Percentiles rank a stretch among this genome's conserved stretches.
Evolutionary conservation across 495 filamentous ascomycete genomes (phyloP).

Genomic region (Tuber brumale): DNA sequence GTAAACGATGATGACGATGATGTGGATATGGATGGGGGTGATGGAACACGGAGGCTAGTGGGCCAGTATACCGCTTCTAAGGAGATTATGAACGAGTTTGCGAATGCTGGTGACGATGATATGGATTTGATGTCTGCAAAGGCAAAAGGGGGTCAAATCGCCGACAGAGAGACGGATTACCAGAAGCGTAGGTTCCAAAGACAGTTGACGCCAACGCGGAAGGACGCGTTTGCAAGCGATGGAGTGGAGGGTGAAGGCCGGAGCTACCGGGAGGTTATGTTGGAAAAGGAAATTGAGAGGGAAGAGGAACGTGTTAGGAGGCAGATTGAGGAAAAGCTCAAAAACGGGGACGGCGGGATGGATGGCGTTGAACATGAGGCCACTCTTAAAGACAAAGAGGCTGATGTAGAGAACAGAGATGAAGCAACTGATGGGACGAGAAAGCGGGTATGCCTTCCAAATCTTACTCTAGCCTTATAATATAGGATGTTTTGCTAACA

Average conservation of each 20-base stretch:
- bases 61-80: slow-evolving; percentile 94
- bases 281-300: slow-evolving; percentile 77
- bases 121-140: slow-evolving; percentile 63
- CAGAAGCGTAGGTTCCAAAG: slow-evolving; percentile 91
- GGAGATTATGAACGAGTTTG: slow-evolving; percentile 90
- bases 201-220: slow-evolving; percentile 77
- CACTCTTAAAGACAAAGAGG: slow-evolving; percentile 61
- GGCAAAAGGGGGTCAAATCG: slow-evolving; percentile 83
- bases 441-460: slow-evolving; percentile 51
- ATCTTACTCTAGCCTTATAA: background rate
- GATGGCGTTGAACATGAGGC: slow-evolving; percentile 55
- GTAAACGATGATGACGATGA: slow-evolving; percentile 74
- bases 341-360: slow-evolving; percentile 46
- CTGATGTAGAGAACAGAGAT: slow-evolving; percentile 30
- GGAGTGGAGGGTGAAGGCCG: slow-evolving; percentile 53
- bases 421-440: slow-evolving; percentile 60
- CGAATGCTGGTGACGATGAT: slow-evolving; percentile 88
- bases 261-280: slow-evolving; percentile 89
- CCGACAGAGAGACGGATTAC: slow-evolving; percentile 91
- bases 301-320: slow-evolving; percentile 85
- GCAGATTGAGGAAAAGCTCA: slow-evolving; percentile 68
- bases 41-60: slow-evolving; percentile 70
- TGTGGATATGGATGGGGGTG: slow-evolving; percentile 68
- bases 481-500: slow-evolving; percentile 15
- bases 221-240: slow-evolving; percentile 73